Evolutionary conservation across 768 basidiomycete species (phyloP).

Genomic region (Psilocybe azurescens): DNA sequence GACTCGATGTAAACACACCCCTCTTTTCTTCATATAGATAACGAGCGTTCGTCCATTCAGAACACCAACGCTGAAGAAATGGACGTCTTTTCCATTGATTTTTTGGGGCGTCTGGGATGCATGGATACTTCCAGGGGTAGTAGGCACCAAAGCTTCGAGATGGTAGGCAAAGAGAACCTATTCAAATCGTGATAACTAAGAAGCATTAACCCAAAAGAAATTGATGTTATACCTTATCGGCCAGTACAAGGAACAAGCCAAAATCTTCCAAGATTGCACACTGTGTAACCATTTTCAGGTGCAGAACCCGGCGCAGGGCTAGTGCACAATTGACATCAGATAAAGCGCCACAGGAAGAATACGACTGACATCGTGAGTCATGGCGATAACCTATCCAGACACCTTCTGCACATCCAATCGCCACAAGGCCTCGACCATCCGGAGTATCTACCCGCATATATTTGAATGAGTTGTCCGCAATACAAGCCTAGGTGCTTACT

Average conservation of each 20-base stretch:
- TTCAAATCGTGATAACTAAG: not conserved
- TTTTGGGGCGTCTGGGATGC: constrained; percentile 87
- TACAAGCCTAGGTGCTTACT: constrained; percentile 44
- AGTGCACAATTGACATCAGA: constrained; percentile 31
- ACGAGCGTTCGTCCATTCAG: constrained; percentile 87
- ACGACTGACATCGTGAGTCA: constrained; percentile 77
- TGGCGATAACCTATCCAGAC: constrained; percentile 95
- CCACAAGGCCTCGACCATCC: constrained; percentile 82
- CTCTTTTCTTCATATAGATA: constrained; percentile 96
- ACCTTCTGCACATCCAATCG: constrained; percentile 90
- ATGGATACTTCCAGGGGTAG: constrained; percentile 69
- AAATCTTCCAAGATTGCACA: constrained; percentile 96
- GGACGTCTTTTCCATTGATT: constrained; percentile 88
- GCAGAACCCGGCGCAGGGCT: constrained; percentile 93
- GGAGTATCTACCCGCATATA: constrained; percentile 70
- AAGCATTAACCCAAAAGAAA: not conserved
- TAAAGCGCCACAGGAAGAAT: not conserved
- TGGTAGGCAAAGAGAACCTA: constrained; percentile 92
- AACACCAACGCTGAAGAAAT: constrained; percentile 94
- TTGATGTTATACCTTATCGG: constrained; percentile 76
- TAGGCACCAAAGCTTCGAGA: constrained; percentile 95
- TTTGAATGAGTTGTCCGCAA: not conserved
- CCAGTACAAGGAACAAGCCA: constrained; percentile 94
- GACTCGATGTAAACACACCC: constrained; percentile 42
- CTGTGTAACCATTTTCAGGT: constrained; percentile 91